Conservation (phyloP, 495 filamentous ascomycete species). For the Glutinoglossum americanum region DNA sequence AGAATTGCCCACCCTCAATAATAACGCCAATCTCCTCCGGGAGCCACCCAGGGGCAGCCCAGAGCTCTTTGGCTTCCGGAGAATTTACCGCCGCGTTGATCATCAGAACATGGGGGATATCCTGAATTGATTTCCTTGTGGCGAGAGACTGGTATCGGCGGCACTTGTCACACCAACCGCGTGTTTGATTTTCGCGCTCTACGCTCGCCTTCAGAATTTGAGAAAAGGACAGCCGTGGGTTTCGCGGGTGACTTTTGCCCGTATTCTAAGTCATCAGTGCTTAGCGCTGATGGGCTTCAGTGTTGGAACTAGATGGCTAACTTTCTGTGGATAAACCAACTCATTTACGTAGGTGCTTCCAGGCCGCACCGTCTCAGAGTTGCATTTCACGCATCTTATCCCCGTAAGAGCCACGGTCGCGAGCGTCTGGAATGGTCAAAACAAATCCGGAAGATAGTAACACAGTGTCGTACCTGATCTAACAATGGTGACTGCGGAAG, state of each 20-base stretch:
- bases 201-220: constrained; percentile 71
- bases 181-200: constrained; percentile 54
- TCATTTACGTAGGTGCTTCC: constrained; percentile 59
- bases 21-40: constrained; percentile 82
- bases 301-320: constrained; percentile 13
- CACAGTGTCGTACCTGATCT: constrained; percentile 23
- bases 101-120: constrained; percentile 60
- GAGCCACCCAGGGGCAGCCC: constrained; percentile 74
- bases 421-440: constrained; percentile 17
- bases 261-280: constrained; percentile 5
- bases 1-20: constrained; percentile 58
- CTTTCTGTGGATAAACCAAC: constrained; percentile 52
- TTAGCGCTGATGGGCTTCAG: background rate
- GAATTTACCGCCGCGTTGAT: constrained; percentile 59
- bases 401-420: constrained; percentile 31
- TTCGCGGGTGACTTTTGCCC: constrained; percentile 26
- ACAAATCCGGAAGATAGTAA: background rate
- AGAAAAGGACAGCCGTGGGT: constrained; percentile 45
- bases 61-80: constrained; percentile 51
- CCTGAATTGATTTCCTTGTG: constrained; percentile 57
- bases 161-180: constrained; percentile 82
- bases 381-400: constrained; percentile 66
- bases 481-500: constrained; percentile 32
- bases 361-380: constrained; percentile 48
- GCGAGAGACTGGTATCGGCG: constrained; percentile 64